Percentiles rank a stretch among this genome's conserved stretches.
phyloP scores from a whole-genome alignment of 805 yeast genomes.

The Candida odintsovae region DNA sequence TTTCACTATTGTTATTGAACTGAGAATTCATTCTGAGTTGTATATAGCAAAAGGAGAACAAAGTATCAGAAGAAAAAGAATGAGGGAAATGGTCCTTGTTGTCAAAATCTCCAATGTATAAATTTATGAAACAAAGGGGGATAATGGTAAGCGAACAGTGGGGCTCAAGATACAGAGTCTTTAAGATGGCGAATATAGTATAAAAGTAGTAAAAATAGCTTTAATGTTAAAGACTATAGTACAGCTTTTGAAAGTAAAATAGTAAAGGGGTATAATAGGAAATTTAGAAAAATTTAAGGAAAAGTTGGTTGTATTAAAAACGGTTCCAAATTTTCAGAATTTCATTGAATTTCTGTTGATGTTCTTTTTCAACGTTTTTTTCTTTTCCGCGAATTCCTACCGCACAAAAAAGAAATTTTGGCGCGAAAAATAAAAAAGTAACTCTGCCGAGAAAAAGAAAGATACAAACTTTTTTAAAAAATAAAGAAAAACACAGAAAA shows the following conservation, averaged over 20 bases:
- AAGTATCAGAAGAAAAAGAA: too few relatives aligned
- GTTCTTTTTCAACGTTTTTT: neutral
- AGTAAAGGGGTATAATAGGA: too few relatives aligned
- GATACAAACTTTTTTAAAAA: too few relatives aligned
- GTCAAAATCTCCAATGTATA: neutral
- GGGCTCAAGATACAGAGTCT: neutral
- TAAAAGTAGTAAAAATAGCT: neutral
- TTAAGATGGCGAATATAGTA: neutral
- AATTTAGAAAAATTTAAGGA: neutral
- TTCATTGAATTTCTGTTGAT: neutral
- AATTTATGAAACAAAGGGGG: neutral
- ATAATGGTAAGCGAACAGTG: neutral
- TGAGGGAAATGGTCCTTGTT: too few relatives aligned
- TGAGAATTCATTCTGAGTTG: conserved; percentile 30
- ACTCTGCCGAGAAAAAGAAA: neutral
- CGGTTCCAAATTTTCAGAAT: neutral
- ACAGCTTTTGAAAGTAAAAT: too few relatives aligned
- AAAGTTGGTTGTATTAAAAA: neutral
- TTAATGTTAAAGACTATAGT: too few relatives aligned
- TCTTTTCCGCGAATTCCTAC: neutral
- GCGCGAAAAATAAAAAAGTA: neutral
- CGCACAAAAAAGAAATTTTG: neutral
- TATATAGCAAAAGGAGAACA: neutral
- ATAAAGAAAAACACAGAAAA: too few relatives aligned
- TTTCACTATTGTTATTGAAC: conserved; percentile 29